Evolutionary conservation across 225 moss, liverwort and hornwort species (phyloP).

Genomic region (Pleurozium schreberi): DNA sequence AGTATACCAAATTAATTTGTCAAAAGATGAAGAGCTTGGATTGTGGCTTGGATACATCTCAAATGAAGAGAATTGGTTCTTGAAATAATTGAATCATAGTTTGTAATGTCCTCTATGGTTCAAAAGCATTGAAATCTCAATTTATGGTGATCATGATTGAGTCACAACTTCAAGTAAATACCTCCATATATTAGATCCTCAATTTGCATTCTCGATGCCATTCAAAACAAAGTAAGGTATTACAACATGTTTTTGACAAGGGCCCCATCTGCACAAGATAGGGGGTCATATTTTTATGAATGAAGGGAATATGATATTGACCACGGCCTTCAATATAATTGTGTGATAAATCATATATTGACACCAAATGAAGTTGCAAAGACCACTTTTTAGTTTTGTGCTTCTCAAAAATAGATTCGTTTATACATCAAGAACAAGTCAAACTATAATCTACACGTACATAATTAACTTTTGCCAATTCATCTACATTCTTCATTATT

Average conservation of each 20-base stretch:
- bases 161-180: no score
- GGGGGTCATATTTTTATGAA: no score
- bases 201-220: background rate
- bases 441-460: no score
- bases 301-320: background rate
- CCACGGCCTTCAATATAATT: background rate
- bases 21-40: background rate
- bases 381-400: background rate
- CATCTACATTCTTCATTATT: no score
- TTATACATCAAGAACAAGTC: background rate
- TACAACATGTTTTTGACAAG: no score
- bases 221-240: background rate
- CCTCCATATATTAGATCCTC: background rate
- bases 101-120: no score
- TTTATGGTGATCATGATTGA: background rate
- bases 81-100: background rate
- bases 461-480: no score
- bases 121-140: no score
- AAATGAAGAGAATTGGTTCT: rapidly evolving
- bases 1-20: background rate
- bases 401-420: background rate
- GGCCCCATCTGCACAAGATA: no score
- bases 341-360: background rate
- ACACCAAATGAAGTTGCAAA: background rate
- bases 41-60: background rate